These are phyloP conservation scores for Cutaneotrichosporon dermatis DNA, from an alignment of 1,284 basidiomycete species.

Conservation along the genomic window DNA sequence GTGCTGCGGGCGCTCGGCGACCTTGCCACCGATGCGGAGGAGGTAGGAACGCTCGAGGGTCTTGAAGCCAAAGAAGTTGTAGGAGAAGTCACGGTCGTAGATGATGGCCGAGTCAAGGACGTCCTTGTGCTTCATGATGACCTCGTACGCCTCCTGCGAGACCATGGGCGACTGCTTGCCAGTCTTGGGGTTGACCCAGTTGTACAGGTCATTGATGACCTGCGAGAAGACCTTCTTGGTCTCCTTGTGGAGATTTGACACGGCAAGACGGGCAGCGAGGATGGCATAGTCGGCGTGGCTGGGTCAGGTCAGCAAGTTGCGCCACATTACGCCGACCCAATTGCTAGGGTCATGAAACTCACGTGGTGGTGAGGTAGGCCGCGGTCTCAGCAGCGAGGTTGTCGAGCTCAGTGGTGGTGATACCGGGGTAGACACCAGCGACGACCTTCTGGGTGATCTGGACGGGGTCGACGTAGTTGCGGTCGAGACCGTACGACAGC, in stretches of 20 bases:
- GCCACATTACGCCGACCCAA: too few relatives aligned
- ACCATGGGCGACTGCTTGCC: constrained; percentile 84
- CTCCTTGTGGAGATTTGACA: constrained; percentile 98
- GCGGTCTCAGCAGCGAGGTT: constrained; percentile 95
- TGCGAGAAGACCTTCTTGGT: constrained; percentile 95
- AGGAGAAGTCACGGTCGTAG: constrained; percentile 96
- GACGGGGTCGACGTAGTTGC: constrained; percentile 87
- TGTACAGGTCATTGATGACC: constrained; percentile 85
- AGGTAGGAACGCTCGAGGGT: constrained; percentile 98
- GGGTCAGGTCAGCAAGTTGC: background rate
- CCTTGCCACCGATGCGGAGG: constrained; percentile 86
- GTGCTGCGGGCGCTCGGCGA: constrained; percentile 96
- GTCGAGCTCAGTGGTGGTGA: constrained; percentile 93
- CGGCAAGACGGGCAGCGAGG: constrained; percentile 86
- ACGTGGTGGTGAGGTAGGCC: constrained; percentile 81
- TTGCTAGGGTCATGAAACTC: background rate
- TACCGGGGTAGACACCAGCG: constrained; percentile 84
- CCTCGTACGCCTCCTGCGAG: constrained; percentile 76
- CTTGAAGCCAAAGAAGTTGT: constrained; percentile 98
- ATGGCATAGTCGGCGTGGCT: constrained; percentile 95
- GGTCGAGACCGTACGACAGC: constrained; percentile 94
- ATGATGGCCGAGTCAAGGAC: constrained; percentile 90
- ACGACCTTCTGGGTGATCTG: constrained; percentile 96
- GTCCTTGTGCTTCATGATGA: constrained; percentile 78
- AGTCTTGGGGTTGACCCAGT: constrained; percentile 97